Evolutionary conservation across 768 basidiomycete species (phyloP).

Genomic region (Mycena galopus): DNA sequence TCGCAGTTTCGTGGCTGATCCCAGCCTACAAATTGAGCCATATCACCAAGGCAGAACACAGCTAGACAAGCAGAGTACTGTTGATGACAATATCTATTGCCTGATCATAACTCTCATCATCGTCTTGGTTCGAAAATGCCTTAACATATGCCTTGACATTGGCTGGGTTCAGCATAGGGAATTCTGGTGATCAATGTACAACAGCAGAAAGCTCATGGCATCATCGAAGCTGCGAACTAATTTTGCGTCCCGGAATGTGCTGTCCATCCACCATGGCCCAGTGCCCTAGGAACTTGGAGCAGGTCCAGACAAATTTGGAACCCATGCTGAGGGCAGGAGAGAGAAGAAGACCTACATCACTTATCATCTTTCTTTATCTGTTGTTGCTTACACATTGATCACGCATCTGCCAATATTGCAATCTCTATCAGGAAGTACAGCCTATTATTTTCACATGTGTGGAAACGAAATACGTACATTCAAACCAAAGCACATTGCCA

Average conservation of each 20-base stretch:
- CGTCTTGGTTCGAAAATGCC: background rate
- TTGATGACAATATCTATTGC: conserved; percentile 5
- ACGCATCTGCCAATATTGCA: background rate
- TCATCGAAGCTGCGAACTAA: conserved; percentile 6
- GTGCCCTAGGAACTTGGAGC: conserved; percentile 9
- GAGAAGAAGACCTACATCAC: background rate
- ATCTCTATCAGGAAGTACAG: background rate
- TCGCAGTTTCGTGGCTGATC: conserved; percentile 26
- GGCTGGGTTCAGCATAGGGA: background rate
- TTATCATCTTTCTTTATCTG: background rate
- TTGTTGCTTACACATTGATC: background rate
- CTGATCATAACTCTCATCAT: background rate
- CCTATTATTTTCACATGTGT: too few relatives aligned
- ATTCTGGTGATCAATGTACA: conserved; percentile 8
- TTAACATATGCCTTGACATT: background rate
- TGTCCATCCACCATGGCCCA: background rate
- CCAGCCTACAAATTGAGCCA: conserved; percentile 31
- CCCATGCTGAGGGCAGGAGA: conserved; percentile 11
- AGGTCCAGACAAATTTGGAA: conserved; percentile 16
- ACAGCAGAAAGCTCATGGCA: conserved; percentile 4
- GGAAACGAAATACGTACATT: too few relatives aligned
- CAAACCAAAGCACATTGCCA: too few relatives aligned
- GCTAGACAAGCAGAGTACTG: conserved; percentile 8
- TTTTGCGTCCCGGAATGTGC: background rate
- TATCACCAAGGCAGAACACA: conserved; percentile 28